Base-by-base conservation (phyloP, 768 basidiomycete species). In the Lyophyllum semitale region DNA sequence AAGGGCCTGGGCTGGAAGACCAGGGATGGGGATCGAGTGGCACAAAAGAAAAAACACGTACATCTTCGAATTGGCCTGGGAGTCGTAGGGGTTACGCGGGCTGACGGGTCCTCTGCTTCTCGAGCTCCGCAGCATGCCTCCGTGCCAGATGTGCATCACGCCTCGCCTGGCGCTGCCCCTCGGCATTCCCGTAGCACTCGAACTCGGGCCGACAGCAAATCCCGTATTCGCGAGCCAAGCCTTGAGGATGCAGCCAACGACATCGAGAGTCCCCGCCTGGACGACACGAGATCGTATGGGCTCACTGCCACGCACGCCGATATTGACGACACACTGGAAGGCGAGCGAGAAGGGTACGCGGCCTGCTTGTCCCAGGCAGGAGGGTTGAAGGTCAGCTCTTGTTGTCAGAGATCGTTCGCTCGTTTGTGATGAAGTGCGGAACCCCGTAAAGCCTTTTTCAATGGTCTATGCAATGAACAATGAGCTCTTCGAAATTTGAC, bases 271-370 rank as follows among this genome's bases (percentile, higher is more conserved):
- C 17, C 96, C 95, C 0, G 95, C 94, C 71, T 97, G 93, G 4
- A 98, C 96, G 17, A 98, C 95, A 9, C 95, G 81, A 59, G 88
- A 88, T 41, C 96, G 77, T 64, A 98, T 95, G 18, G 85, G 84
- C 71, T 98, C 95, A 54, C 84, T 89, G n/a, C 96, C 96, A 27
- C 96, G 78, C 0, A 98, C 95, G 33, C 96, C 96, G 64, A 98
- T 93, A 70, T 99, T 98, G 58, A 95, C 95, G 42, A 98, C 87
- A 65, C 93, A 97, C 67, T 98, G 95, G 67, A 99, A 95, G 1
- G 96, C 96, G 54, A 98, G 84, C 0, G 89, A 88, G 67, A 97
- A 96, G 9, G 84, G 64, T 91, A 91, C 0, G 92, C 91, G 26
- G 91, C 88, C 63, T 90, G 88, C 57, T 89, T 91, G 73, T 93